These are phyloP conservation scores for Rhamnella rubrinervis DNA, from an alignment of 331 rosid genomes.

Conservation along the genomic window DNA sequence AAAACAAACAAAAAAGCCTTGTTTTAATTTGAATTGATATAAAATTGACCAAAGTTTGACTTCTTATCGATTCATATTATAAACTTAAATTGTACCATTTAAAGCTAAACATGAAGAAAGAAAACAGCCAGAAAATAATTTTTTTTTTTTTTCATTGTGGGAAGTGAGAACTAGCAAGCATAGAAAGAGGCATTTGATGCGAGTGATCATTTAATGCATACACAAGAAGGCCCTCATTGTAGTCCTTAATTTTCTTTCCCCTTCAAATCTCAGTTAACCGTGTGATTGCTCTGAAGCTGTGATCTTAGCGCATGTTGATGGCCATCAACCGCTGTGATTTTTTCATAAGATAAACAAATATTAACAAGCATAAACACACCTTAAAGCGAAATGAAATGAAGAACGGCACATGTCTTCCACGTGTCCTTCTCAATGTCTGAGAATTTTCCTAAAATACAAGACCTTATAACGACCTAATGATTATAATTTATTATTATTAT, in stretches of 20 bases:
- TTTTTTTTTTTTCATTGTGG: no score
- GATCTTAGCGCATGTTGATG: no score
- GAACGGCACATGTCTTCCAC: slow-evolving; percentile 29
- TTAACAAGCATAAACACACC: background rate
- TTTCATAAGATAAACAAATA: background rate
- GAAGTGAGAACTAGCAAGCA: background rate
- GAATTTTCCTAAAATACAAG: slow-evolving; percentile 28
- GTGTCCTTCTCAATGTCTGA: slow-evolving; percentile 18
- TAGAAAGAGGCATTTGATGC: slow-evolving; percentile 1
- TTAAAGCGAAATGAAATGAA: slow-evolving; percentile 6
- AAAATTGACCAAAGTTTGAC: background rate
- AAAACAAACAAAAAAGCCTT: no score
- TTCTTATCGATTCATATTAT: background rate
- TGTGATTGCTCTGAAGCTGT: no score
- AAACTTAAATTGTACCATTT: slow-evolving; percentile 1
- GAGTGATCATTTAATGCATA: background rate
- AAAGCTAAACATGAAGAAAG: slow-evolving; percentile 3
- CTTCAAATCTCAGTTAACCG: background rate
- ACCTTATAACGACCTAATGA: slow-evolving; percentile 46
- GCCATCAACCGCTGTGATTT: background rate
- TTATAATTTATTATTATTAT: background rate
- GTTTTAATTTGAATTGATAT: no score
- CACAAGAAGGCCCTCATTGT: background rate
- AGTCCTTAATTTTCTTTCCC: background rate
- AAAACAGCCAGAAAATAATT: background rate